Conservation (phyloP, 805 yeast species). For the Saturnispora serradocipensis region DNA sequence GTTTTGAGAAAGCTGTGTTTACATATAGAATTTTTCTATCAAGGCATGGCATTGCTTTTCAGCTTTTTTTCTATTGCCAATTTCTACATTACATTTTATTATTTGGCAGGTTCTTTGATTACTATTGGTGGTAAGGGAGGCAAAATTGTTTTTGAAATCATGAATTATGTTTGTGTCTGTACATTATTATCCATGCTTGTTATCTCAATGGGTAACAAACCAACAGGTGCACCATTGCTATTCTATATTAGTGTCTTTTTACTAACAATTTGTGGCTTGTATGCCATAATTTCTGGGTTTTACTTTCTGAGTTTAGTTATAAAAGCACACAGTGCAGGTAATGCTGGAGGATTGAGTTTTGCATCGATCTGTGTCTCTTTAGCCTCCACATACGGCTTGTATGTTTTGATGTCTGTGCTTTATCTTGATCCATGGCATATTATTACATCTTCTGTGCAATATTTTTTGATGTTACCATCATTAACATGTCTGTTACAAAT, state of each 20-base stretch:
- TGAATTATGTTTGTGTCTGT: slow-evolving; percentile 79
- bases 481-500: slow-evolving; percentile 89
- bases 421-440: slow-evolving; percentile 97
- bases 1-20: slow-evolving; percentile 67
- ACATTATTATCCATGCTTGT: slow-evolving; percentile 82
- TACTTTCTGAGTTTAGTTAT: slow-evolving; percentile 61
- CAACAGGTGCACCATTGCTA: slow-evolving; percentile 84
- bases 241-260: slow-evolving; percentile 66
- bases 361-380: slow-evolving; percentile 76
- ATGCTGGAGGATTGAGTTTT: slow-evolving; percentile 40
- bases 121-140: slow-evolving; percentile 64
- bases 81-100: slow-evolving; percentile 86
- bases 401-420: slow-evolving; percentile 68
- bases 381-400: slow-evolving; percentile 86
- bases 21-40: slow-evolving; percentile 84
- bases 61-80: slow-evolving; percentile 90
- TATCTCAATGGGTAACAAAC: slow-evolving; percentile 93
- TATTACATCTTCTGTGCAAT: slow-evolving; percentile 76
- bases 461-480: slow-evolving; percentile 82
- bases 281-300: slow-evolving; percentile 75
- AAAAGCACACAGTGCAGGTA: slow-evolving; percentile 28
- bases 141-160: slow-evolving; percentile 68
- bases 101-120: slow-evolving; percentile 79
- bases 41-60: slow-evolving; percentile 68
- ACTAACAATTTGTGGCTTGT: slow-evolving; percentile 69